Percentiles rank a stretch among this genome's conserved stretches.
Conservation (phyloP, 148 eudicot species). For the Pouteria glomerata region DNA sequence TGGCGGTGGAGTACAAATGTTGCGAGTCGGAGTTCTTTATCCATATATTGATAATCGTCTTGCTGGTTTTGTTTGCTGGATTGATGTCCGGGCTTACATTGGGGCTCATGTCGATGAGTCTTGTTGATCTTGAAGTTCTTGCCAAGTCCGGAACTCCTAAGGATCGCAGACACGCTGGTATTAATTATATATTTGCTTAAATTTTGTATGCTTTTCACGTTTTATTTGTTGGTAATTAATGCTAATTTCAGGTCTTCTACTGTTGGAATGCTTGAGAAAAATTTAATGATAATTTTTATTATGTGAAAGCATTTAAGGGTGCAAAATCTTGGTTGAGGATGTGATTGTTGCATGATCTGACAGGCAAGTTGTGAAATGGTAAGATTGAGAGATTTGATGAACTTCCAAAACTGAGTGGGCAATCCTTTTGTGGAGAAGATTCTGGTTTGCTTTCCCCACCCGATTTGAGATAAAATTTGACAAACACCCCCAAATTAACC, state of each 20-base stretch:
- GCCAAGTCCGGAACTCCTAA: conserved; percentile 79
- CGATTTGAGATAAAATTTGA: no score
- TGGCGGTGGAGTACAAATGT: conserved; percentile 83
- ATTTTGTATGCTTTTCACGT: background rate
- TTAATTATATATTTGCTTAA: background rate
- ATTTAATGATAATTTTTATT: background rate
- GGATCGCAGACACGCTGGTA: conserved; percentile 75
- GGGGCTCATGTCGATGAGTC: conserved; percentile 93
- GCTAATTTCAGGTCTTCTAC: no score
- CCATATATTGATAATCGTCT: conserved; percentile 48
- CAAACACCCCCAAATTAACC: no score
- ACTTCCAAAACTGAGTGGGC: background rate
- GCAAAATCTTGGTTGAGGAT: background rate
- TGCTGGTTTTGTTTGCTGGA: conserved; percentile 77
- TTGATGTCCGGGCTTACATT: conserved; percentile 92
- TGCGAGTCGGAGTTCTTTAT: conserved; percentile 64
- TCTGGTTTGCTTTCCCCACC: no score
- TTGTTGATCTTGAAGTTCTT: conserved; percentile 92
- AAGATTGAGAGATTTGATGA: background rate
- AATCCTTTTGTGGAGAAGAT: background rate
- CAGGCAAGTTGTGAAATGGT: background rate
- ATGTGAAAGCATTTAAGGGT: background rate
- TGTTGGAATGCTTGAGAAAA: background rate
- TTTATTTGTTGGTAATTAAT: background rate
- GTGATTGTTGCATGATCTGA: background rate